Percentiles rank a stretch among this genome's conserved stretches.
Evolutionary conservation across 2,329 filamentous ascomycete species (phyloP).

Genomic region (Periconia macrospinosa): DNA sequence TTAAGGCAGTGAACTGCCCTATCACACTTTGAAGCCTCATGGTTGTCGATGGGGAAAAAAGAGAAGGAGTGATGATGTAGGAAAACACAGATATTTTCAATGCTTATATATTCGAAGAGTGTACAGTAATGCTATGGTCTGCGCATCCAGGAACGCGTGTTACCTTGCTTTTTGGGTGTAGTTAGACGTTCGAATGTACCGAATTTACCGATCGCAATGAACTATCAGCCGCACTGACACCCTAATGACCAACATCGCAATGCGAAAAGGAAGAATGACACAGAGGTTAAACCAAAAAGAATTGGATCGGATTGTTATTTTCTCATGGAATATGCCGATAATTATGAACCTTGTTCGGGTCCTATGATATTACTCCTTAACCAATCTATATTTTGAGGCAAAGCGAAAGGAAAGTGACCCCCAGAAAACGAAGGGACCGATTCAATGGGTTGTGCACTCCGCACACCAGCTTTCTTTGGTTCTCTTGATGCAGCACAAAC

Average conservation of each 20-base stretch:
- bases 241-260: no score
- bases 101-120: background rate
- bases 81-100: background rate
- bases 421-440: no score
- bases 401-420: background rate
- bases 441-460: no score
- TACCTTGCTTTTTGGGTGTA: background rate
- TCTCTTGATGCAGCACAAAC: constrained; percentile 4
- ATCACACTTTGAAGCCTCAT: background rate
- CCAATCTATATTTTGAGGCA: background rate
- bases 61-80: background rate
- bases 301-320: no score
- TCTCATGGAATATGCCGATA: background rate
- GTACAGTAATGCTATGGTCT: background rate
- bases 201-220: constrained; percentile 6
- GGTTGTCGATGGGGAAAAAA: background rate
- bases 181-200: constrained; percentile 6
- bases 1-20: background rate
- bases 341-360: no score
- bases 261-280: no score
- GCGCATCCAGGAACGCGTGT: background rate
- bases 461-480: background rate
- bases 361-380: background rate
- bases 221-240: no score
- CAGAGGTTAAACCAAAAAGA: no score